phyloP scores from a whole-genome alignment of 371 early-diverging fungal genomes.

The Rhizopus sp. region DNA sequence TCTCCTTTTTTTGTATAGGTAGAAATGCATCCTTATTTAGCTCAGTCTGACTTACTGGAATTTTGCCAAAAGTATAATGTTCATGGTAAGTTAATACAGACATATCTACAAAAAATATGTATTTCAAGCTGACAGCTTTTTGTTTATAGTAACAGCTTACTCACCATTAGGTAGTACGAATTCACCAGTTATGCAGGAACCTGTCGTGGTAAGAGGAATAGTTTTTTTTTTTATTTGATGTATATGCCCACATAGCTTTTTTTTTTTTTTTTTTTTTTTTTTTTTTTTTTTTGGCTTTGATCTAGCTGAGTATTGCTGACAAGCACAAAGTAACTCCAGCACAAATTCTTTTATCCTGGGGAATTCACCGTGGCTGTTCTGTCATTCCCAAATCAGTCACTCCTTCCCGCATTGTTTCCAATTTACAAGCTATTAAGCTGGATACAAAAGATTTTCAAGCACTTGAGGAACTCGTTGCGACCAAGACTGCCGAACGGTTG shows the following conservation, averaged over 20 bases:
- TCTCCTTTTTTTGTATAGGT: slow-evolving; percentile 19
- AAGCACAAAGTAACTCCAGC: slow-evolving; percentile 65
- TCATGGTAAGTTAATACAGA: slow-evolving; percentile 16
- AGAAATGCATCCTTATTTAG: slow-evolving; percentile 55
- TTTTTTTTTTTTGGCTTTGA: no score
- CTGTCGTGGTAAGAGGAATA: neutral
- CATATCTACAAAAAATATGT: neutral
- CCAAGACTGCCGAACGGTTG: slow-evolving; percentile 9
- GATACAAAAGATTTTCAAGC: slow-evolving; percentile 17
- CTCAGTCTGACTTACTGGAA: slow-evolving; percentile 29
- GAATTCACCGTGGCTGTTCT: slow-evolving; percentile 52
- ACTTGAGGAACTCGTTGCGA: slow-evolving; percentile 16
- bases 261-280: no score
- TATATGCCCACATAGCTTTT: no score
- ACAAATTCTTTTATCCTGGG: slow-evolving; percentile 77
- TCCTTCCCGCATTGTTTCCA: slow-evolving; percentile 36
- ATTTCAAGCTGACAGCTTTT: neutral
- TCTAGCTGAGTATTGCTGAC: slow-evolving; percentile 55
- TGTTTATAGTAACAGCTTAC: slow-evolving; percentile 32
- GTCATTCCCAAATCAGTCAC: slow-evolving; percentile 57
- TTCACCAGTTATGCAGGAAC: slow-evolving; percentile 31
- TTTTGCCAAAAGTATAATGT: slow-evolving; percentile 33
- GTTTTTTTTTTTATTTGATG: neutral
- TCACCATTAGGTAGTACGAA: slow-evolving; percentile 41
- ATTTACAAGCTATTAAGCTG: slow-evolving; percentile 23